Percentiles rank a stretch among this genome's conserved stretches.
phyloP scores from a whole-genome alignment of 2,329 filamentous ascomycete species.

The Diaporthe citriasiana region DNA sequence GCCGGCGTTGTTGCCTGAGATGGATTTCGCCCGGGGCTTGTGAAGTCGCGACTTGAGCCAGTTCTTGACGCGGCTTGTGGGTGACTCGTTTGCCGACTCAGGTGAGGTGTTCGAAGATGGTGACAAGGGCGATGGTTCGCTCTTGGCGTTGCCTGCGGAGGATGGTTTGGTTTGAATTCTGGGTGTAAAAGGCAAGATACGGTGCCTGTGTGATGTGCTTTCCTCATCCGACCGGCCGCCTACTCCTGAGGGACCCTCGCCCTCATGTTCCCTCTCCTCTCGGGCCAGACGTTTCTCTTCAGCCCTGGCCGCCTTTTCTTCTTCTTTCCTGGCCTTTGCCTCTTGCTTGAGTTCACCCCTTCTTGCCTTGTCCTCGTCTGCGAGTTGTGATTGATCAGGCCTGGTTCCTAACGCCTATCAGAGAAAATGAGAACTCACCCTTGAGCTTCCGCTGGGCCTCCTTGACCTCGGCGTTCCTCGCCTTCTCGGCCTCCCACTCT shows the following conservation, averaged over 20 bases:
- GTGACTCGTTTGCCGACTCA: constrained; percentile 44
- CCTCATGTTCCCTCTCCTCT: constrained; percentile 54
- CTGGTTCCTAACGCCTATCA: too few species aligned
- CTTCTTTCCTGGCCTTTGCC: constrained; percentile 62
- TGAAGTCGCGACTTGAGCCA: constrained; percentile 61
- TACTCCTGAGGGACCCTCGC: not conserved
- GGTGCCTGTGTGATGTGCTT: constrained; percentile 20
- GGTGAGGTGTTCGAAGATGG: constrained; percentile 36
- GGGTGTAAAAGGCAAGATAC: constrained; percentile 38
- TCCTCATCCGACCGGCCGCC: constrained; percentile 46
- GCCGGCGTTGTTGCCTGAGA: constrained; percentile 38
- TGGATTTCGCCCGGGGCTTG: constrained; percentile 50
- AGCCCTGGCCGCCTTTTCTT: constrained; percentile 61
- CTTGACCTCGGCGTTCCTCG: constrained; percentile 52
- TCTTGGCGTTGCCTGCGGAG: constrained; percentile 30
- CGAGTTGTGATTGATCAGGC: not conserved
- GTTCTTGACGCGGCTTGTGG: constrained; percentile 53
- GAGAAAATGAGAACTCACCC: constrained; percentile 54
- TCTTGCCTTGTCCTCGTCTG: constrained; percentile 75
- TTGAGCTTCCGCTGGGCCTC: constrained; percentile 54
- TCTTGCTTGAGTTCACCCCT: constrained; percentile 75
- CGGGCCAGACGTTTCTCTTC: constrained; percentile 62
- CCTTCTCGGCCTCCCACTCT: constrained; percentile 69
- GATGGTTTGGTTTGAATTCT: constrained; percentile 43
- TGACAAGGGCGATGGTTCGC: constrained; percentile 37